Evolutionary conservation across 2,329 filamentous ascomycete genomes (phyloP), one percentile per base, ranked within the genome.

Genomic region (Pseudogymnoascus sp.): DNA sequence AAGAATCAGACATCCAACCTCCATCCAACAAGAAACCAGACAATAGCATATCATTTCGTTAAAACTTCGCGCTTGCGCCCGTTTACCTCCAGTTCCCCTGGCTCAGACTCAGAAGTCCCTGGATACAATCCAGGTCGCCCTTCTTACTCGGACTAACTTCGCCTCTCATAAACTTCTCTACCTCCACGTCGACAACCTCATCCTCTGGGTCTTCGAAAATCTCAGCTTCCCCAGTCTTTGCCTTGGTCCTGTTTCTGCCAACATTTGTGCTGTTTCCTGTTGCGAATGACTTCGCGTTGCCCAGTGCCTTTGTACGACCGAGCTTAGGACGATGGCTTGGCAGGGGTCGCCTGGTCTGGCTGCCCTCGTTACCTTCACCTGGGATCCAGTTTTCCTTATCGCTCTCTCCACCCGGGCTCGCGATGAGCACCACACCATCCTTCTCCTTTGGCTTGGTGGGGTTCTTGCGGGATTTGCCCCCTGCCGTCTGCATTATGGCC

Each of bases 381-480:
- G 80, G 87, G 70, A 79, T 84, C 83, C 91, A 95, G 71, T 97
- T 97, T 77, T 97, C 93, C 76, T 97, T 97, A 73, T 97, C 93
- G 1, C 91, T 96, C 70, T 96, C 92, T 58, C 85, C 80, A 73
- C 76, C 84, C 13, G 84, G 80, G 65, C 68, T 81, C 77, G 38
- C 75, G 74, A 67, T 79, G 77, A 65, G 68, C 66, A 41, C 64
- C 63, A 66, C 66, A 70, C 73, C 70, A 68, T 79, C 71, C 68
- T 72, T 72, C 3, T 61, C 61, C 9, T 64, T 38, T n/a, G 21
- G 13, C 38, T 42, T 44, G 5, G 27, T 73, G 21, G 17, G 66
- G 64, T 68, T 70, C 70, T 71, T 63, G 65, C 71, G 66, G 68
- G 74, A 73, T 63, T 65, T 70, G 68, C 65, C 65, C 66, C 65